Base-by-base conservation (phyloP, 805 yeast species). In the Saturnispora diversa region DNA sequence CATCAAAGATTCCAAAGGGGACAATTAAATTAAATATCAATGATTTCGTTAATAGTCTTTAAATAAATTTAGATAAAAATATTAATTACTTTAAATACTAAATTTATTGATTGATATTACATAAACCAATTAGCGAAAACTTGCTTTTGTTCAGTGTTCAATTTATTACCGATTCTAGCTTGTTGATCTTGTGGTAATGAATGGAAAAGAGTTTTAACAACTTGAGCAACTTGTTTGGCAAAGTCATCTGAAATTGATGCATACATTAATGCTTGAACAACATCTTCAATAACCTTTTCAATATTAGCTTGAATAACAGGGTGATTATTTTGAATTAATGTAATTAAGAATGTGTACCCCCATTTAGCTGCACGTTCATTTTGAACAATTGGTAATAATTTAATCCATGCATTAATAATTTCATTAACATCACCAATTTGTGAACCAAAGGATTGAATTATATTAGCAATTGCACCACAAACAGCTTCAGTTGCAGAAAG, bases 321-420 rank as follows among this genome's bases (percentile, higher is more conserved):
- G 46, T 85, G 87, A 39, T 74, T 71, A 39, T 69, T 70, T 37
- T 79, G 80, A 31, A 87, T 80, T 53, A 88, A 66, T 45, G 80
- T 82, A 7, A 78, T 65, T 48, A 88, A 66, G 56, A 85, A 88
- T 50, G 72, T 69, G 63, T 86, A 92, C 15, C 85, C 77, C 59
- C 72, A 85, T 12, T 86, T 77, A 4, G 97, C 97, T 4, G 94
- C 94, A 50, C 84, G 92, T 31, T 77, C 82, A 58, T 92, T 97
- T 50, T 77, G 82, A 17, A 78, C 62, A 31, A 90, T 73, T 17
- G 97, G 98, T 49, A 92, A 72, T 9, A 85, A 71, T 46, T 72
- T 70, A 39, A 92, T 65, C 97, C 97, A 92, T 45, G 73, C 80
- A 23, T 69, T 72, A 36, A 84, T 65, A 20, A 84, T 73, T 20